Evolutionary conservation across 768 basidiomycete species (phyloP).

Genomic region (Leucocoprinus leucothites): DNA sequence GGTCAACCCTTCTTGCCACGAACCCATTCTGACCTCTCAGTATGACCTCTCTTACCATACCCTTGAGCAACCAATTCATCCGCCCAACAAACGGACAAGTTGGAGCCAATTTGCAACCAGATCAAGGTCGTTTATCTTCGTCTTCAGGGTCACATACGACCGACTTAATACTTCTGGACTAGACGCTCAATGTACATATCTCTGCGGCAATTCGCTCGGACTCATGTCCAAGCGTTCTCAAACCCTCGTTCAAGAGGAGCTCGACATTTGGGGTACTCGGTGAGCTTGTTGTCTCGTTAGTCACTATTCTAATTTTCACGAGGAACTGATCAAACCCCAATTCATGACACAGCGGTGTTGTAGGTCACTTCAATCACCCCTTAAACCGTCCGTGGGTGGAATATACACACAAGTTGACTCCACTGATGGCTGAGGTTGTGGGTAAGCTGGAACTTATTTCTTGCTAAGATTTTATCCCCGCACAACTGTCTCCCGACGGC

Average conservation of each 20-base stretch:
- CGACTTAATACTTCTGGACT: constrained; percentile 16
- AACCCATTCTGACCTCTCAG: constrained; percentile 4
- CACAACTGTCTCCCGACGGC: not conserved
- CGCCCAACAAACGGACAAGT: constrained; percentile 53
- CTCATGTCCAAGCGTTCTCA: constrained; percentile 72
- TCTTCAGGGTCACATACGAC: constrained; percentile 11
- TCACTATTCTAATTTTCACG: not conserved
- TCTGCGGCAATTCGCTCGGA: constrained; percentile 96
- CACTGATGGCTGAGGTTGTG: constrained; percentile 75
- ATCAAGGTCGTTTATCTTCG: constrained; percentile 30
- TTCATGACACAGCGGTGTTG: constrained; percentile 59
- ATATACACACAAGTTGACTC: constrained; percentile 69
- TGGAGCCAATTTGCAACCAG: constrained; percentile 35
- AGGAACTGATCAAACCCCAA: constrained; percentile 6
- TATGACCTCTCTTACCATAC: constrained; percentile 24
- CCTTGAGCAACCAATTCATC: constrained; percentile 52
- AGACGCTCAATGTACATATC: constrained; percentile 68
- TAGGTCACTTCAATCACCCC: constrained; percentile 91
- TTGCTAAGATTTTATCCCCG: constrained; percentile 11
- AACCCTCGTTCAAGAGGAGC: constrained; percentile 74
- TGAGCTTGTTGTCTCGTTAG: constrained; percentile 26
- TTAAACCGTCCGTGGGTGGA: constrained; percentile 78
- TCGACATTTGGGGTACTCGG: constrained; percentile 79
- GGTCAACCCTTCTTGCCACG: no score
- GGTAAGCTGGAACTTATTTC: constrained; percentile 46